phyloP scores from a whole-genome alignment of 2,329 filamentous ascomycete genomes.

The Aspergillus novoparasiticus region DNA sequence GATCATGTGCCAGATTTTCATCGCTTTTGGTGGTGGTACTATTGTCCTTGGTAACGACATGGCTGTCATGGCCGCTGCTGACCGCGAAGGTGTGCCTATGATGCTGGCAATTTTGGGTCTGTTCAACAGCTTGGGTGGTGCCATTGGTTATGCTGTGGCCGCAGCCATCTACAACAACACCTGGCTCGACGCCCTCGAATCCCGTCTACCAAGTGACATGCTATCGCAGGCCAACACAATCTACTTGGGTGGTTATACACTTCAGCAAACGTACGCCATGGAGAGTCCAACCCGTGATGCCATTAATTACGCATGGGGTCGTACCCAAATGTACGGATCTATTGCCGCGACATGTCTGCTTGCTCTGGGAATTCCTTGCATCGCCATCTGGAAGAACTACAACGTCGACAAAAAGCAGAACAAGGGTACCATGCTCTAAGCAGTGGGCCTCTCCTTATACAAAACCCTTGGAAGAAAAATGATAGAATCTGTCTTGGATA shows the following conservation, averaged over 20 bases:
- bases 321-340: conserved; percentile 38
- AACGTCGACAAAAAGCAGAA: conserved; percentile 43
- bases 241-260: conserved; percentile 29
- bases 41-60: conserved; percentile 60
- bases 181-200: conserved; percentile 51
- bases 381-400: conserved; percentile 44
- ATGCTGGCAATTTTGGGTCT: conserved; percentile 41
- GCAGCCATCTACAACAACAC: conserved; percentile 60
- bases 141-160: conserved; percentile 35
- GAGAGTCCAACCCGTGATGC: conserved; percentile 35
- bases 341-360: conserved; percentile 40
- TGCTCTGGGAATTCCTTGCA: conserved; percentile 35
- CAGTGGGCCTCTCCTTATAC: not conserved
- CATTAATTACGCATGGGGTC: conserved; percentile 42
- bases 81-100: conserved; percentile 57
- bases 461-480: not conserved
- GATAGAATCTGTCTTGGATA: not conserved
- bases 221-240: conserved; percentile 27
- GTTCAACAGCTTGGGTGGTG: conserved; percentile 37
- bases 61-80: conserved; percentile 59
- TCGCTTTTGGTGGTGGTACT: conserved; percentile 57
- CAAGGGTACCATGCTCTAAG: conserved; percentile 32
- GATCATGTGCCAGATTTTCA: conserved; percentile 59
- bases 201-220: conserved; percentile 45
- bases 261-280: conserved; percentile 30